Conservation (phyloP, 176 grass and related monocot genomes). For the Oryza officinalis region DNA sequence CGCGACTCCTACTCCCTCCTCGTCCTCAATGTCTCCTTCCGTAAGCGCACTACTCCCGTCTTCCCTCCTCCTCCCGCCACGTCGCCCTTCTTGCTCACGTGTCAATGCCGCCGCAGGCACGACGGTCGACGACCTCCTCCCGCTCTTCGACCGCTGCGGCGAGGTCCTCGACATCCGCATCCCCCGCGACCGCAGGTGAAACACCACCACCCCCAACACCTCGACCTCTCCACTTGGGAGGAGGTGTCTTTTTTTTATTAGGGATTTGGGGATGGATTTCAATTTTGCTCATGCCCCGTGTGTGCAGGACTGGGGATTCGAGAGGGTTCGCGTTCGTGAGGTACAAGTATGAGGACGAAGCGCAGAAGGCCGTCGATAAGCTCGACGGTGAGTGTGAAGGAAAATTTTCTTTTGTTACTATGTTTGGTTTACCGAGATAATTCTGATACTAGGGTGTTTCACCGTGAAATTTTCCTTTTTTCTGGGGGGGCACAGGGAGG, state of each 20-base stretch:
- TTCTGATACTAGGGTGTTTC: neutral
- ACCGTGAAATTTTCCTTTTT: neutral
- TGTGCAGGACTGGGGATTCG: constrained; percentile 68
- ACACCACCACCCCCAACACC: neutral
- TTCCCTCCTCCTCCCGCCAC: neutral
- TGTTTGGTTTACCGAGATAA: neutral
- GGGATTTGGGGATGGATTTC: neutral
- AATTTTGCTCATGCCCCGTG: constrained; percentile 4
- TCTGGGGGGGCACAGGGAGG: constrained; percentile 51
- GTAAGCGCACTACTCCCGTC: constrained; percentile 13
- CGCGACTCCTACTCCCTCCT: constrained; percentile 74
- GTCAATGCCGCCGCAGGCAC: constrained; percentile 48
- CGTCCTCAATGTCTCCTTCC: constrained; percentile 80
- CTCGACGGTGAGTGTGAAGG: constrained; percentile 55
- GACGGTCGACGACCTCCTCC: constrained; percentile 71
- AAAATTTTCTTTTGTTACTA: neutral
- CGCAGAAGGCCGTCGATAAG: constrained; percentile 66
- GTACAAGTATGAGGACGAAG: constrained; percentile 84
- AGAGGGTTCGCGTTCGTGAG: constrained; percentile 86
- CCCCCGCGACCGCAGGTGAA: constrained; percentile 74
- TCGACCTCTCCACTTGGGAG: neutral
- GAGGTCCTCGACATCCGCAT: constrained; percentile 75
- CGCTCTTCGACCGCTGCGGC: constrained; percentile 77
- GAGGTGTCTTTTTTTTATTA: neutral
- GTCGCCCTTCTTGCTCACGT: neutral